Evolutionary conservation across 2,329 filamentous ascomycete genomes (phyloP).

Genomic region (Fusarium torreyae): DNA sequence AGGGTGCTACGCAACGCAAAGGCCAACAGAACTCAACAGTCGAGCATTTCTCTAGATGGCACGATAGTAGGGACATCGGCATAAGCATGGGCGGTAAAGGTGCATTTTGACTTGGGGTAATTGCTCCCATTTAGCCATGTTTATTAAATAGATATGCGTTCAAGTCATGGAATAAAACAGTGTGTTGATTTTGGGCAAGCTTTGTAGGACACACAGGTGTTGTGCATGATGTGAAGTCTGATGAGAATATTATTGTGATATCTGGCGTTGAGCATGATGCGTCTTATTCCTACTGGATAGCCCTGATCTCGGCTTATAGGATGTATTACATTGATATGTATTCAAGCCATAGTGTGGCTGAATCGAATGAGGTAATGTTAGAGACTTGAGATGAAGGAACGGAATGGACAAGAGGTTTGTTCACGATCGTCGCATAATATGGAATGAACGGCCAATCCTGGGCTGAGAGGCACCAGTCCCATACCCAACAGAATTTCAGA

Average conservation of each 20-base stretch:
- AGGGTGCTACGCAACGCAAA: slow-evolving; percentile 19
- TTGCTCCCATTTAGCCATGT: slow-evolving; percentile 26
- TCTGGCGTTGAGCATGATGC: too few species aligned
- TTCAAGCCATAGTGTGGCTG: background rate
- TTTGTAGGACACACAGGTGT: too few species aligned
- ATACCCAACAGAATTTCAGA: slow-evolving; percentile 30
- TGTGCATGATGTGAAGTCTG: too few species aligned
- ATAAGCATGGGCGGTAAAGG: slow-evolving; percentile 13
- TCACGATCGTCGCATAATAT: slow-evolving; percentile 28
- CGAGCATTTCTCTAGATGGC: slow-evolving; percentile 13
- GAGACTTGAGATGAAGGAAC: slow-evolving; percentile 14
- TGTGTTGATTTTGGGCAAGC: too few species aligned
- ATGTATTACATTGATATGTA: too few species aligned
- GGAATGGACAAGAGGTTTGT: slow-evolving; percentile 17
- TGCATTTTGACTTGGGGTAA: slow-evolving; percentile 10
- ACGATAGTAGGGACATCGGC: slow-evolving; percentile 31
- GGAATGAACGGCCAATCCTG: slow-evolving; percentile 9
- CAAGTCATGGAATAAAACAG: too few species aligned
- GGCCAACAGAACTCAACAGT: slow-evolving; percentile 40
- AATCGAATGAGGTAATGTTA: slow-evolving; percentile 16
- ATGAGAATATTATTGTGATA: too few species aligned
- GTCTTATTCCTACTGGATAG: too few species aligned
- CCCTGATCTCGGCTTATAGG: too few species aligned
- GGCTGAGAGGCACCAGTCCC: too few species aligned
- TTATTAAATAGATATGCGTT: slow-evolving; percentile 16